These are phyloP conservation scores for Rhododendron williamsianum DNA, from an alignment of 148 eudicot genomes.

Conservation along the genomic window DNA sequence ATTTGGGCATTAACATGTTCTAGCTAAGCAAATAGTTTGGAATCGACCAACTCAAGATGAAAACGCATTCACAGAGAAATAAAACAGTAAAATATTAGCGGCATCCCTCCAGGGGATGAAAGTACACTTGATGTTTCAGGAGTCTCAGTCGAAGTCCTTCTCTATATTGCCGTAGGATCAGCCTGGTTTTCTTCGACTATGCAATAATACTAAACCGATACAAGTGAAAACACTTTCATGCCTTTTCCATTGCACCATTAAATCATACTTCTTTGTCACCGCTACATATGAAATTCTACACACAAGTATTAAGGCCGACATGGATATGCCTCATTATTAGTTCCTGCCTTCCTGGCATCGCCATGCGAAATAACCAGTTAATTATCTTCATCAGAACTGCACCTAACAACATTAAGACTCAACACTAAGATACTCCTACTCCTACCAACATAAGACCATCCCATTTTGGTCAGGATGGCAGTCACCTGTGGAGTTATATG, in stretches of 20 bases:
- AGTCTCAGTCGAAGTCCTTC: background rate
- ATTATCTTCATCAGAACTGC: background rate
- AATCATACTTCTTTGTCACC: background rate
- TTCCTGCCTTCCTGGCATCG: background rate
- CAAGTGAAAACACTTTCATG: background rate
- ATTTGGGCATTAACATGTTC: background rate
- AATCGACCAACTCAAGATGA: background rate
- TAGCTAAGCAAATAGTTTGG: too few relatives aligned
- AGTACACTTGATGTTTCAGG: background rate
- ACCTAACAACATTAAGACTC: background rate
- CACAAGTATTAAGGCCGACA: background rate
- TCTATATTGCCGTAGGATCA: background rate
- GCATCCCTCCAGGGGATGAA: background rate
- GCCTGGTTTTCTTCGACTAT: background rate
- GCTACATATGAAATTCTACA: background rate
- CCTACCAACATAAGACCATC: background rate
- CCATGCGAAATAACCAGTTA: background rate
- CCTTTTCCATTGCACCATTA: too few relatives aligned
- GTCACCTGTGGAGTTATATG: background rate
- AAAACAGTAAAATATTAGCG: background rate
- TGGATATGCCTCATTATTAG: background rate
- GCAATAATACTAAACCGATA: background rate
- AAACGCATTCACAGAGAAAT: background rate
- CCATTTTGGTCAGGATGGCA: background rate
- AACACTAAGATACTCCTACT: background rate